Evolutionary conservation across 257 asterid genomes (phyloP), one percentile per base, ranked within the genome.

Genomic region (Catharanthus roseus): DNA sequence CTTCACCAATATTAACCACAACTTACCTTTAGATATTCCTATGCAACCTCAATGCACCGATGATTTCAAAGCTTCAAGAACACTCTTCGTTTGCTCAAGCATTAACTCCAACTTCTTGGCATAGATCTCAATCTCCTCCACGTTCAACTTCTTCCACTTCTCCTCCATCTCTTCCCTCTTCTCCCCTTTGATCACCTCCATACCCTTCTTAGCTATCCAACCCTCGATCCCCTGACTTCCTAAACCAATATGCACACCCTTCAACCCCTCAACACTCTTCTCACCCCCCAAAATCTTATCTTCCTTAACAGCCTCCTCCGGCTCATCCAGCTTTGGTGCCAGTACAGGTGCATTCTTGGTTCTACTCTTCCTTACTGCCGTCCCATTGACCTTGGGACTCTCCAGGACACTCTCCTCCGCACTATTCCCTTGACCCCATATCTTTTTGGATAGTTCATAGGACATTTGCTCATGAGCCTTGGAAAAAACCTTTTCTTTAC

Each of bases 391-490:
- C 65, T 78, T 77, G 2, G 84, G 78, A 23, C 74, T 82, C 44
- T 68, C 84, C 21, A 58, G 26, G 24, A 33, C 74, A 15, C 72
- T 67, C 10, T 72, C 86, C 23, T 44, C 79, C 13, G 10, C 65
- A 56, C 34, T 69, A 28, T 72, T 65, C 47, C 58, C 75, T 19
- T 16, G 73, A 6, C 88, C 90, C 97, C 96, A 90, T 0, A 88
- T 29, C 47, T 23, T 66, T 39, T 79, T 78, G 0, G 92, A 86
- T 73, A 87, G 71, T 0, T 84, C 86, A 39, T 82, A 89, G 1
- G 80, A 76, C 6, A 56, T 80, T 41, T 72, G 86, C 74, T 87
- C 96, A 28, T 88, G 91, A 10, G 82, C 64, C 61, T 86, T 85
- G 5, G 85, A 16, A 7, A 79, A 74, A 5, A 47, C 51, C 72